These are phyloP conservation scores for Cercospora berteroae DNA, from an alignment of 2,329 filamentous ascomycete genomes.

Conservation along the genomic window DNA sequence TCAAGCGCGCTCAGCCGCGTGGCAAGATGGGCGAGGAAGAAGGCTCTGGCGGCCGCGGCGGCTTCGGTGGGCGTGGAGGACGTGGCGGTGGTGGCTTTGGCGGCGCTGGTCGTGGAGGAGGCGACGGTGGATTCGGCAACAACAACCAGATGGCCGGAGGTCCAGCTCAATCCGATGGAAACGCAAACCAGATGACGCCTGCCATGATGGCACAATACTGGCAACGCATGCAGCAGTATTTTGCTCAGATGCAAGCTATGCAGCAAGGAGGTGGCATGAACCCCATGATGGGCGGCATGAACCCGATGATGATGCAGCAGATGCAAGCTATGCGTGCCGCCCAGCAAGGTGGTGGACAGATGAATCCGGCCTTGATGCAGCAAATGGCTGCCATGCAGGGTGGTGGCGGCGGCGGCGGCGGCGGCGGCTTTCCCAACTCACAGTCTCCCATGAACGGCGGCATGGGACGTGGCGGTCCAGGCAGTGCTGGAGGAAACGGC, in stretches of 20 bases:
- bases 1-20: slow-evolving; percentile 94
- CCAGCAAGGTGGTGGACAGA: slow-evolving; percentile 36
- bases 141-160: slow-evolving; percentile 28
- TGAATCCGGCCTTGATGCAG: slow-evolving; percentile 59
- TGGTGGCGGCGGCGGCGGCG: slow-evolving; percentile 40
- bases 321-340: slow-evolving; percentile 33
- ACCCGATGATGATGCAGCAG: slow-evolving; percentile 53
- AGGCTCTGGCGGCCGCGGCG: slow-evolving; percentile 47
- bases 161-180: slow-evolving; percentile 21
- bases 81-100: slow-evolving; percentile 30
- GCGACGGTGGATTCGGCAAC: slow-evolving; percentile 42
- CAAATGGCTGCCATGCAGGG: slow-evolving; percentile 36
- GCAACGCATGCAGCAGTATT: slow-evolving; percentile 97
- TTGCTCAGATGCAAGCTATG: slow-evolving; percentile 59
- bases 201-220: slow-evolving; percentile 99
- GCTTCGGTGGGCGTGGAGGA: slow-evolving; percentile 13
- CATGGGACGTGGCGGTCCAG: slow-evolving; percentile 39
- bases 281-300: slow-evolving; percentile 51
- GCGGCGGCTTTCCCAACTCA: slow-evolving; percentile 38
- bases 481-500: background rate
- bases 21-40: slow-evolving; percentile 93
- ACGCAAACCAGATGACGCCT: slow-evolving; percentile 73
- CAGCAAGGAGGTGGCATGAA: slow-evolving; percentile 56
- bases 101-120: slow-evolving; percentile 30
- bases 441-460: slow-evolving; percentile 33